These are phyloP conservation scores for Leishmania turanica DNA, from an alignment of 208 protist species.

Conservation along the genomic window DNA sequence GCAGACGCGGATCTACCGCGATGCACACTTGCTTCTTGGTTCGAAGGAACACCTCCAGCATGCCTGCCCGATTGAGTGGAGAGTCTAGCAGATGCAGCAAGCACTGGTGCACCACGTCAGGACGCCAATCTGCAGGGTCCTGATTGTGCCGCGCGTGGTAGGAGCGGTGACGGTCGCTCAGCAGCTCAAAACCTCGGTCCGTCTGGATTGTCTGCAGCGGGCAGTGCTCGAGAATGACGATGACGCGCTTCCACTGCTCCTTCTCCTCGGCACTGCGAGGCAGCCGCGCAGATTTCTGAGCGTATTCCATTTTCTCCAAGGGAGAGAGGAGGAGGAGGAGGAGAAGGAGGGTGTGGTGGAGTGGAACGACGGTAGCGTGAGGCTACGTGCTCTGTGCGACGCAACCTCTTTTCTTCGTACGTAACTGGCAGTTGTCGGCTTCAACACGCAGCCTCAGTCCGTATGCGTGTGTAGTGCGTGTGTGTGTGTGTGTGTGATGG, in stretches of 20 bases:
- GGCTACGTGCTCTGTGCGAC: neutral
- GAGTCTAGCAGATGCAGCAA: conserved; percentile 98
- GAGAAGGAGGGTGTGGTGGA: neutral
- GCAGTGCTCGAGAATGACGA: conserved; percentile 96
- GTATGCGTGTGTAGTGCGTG: neutral
- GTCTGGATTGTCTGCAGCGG: conserved; percentile 94
- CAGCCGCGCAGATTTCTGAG: conserved; percentile 84
- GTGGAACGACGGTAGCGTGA: neutral
- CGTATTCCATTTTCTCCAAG: conserved; percentile 65
- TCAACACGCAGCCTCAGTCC: neutral
- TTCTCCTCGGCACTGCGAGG: conserved; percentile 88
- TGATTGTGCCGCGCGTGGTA: conserved; percentile 95
- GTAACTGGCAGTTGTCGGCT: neutral
- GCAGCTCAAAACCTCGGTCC: conserved; percentile 94
- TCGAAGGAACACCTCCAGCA: conserved; percentile 97
- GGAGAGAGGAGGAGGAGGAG: neutral
- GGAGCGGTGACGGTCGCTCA: conserved; percentile 97
- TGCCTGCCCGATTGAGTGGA: conserved; percentile 98
- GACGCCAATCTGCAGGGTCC: conserved; percentile 95
- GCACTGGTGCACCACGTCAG: conserved; percentile 99
- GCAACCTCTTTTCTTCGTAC: neutral
- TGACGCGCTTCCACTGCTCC: conserved; percentile 89
- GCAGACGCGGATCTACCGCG: conserved; percentile 96
- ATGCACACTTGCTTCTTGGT: conserved; percentile 96
- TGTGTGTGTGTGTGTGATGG: neutral